phyloP scores from a whole-genome alignment of 2,329 filamentous ascomycete species.

The Aspergillus sp. region DNA sequence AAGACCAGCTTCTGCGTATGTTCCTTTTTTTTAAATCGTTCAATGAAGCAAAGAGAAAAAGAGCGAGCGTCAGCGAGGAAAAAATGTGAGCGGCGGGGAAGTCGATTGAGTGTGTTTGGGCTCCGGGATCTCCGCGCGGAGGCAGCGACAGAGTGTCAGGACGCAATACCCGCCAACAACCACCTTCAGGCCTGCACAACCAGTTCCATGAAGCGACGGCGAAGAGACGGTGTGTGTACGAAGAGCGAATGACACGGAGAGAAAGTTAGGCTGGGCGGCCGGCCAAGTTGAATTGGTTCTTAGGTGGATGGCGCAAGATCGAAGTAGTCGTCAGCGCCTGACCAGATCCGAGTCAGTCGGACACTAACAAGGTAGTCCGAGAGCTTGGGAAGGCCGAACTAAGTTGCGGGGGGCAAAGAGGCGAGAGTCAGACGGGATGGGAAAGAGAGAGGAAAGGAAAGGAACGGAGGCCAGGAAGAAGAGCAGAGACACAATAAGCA shows the following conservation, averaged over 20 bases:
- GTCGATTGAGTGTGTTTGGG: constrained; percentile 9
- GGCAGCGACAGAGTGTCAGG: constrained; percentile 19
- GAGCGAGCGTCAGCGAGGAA: constrained; percentile 5
- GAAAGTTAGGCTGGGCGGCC: background rate
- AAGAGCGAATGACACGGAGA: constrained; percentile 8
- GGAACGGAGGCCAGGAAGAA: constrained; percentile 4
- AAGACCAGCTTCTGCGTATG: constrained; percentile 17
- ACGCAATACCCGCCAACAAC: constrained; percentile 15
- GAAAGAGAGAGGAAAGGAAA: constrained; percentile 1
- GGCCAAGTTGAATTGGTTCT: constrained; percentile 5
- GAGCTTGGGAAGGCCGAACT: background rate
- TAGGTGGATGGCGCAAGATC: constrained; percentile 5
- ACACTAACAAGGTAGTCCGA: constrained; percentile 1
- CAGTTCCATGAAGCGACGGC: constrained; percentile 16
- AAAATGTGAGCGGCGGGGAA: constrained; percentile 3
- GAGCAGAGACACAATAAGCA: constrained; percentile 11
- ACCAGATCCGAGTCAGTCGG: constrained; percentile 8
- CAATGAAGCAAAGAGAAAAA: background rate
- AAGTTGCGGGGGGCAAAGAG: background rate
- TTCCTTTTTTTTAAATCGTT: background rate
- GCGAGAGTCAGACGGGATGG: background rate
- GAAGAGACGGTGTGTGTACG: background rate
- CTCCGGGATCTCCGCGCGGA: constrained; percentile 18
- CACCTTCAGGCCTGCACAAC: constrained; percentile 10
- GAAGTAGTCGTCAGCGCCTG: constrained; percentile 10